Conservation (phyloP, 78 protist genomes). For the Anaeramoeba ignava region DNA sequence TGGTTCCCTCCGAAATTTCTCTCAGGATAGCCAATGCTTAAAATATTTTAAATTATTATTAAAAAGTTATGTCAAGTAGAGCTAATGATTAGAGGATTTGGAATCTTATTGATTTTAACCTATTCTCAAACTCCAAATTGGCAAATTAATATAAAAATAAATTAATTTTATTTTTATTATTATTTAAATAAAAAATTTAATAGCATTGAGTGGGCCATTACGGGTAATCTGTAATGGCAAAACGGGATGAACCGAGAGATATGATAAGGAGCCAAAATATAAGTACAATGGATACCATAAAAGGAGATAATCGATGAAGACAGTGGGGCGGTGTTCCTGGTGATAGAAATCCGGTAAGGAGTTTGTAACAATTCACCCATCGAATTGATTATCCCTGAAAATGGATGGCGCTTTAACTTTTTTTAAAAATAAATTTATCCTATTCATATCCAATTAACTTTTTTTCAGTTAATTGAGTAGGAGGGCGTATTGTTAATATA, state of each 20-base stretch:
- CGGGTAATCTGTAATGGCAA: slow-evolving; percentile 87
- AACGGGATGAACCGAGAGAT: slow-evolving; percentile 76
- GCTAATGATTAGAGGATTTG: slow-evolving; percentile 68
- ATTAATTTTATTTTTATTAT: slow-evolving; percentile 3
- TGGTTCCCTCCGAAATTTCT: slow-evolving; percentile 88
- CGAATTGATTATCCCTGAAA: slow-evolving; percentile 73
- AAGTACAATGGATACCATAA: slow-evolving; percentile 49
- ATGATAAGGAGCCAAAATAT: slow-evolving; percentile 58
- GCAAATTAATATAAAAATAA: slow-evolving; percentile 5
- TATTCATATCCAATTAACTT: neutral
- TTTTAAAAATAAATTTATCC: neutral
- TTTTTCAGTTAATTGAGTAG: no score
- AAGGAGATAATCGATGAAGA: slow-evolving; percentile 70
- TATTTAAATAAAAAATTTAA: neutral
- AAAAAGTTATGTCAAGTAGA: slow-evolving; percentile 48
- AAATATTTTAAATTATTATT: neutral
- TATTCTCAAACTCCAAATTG: slow-evolving; percentile 67
- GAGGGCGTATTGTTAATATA: no score
- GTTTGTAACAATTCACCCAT: slow-evolving; percentile 80
- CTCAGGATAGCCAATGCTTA: slow-evolving; percentile 60
- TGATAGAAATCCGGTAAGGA: slow-evolving; percentile 71
- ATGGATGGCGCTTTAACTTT: slow-evolving; percentile 75
- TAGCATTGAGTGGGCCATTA: slow-evolving; percentile 72
- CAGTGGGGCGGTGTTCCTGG: slow-evolving; percentile 75
- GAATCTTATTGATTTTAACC: slow-evolving; percentile 37